These are phyloP conservation scores for Aureobasidium pullulans DNA, from an alignment of 2,329 filamentous ascomycete species.

Conservation along the genomic window DNA sequence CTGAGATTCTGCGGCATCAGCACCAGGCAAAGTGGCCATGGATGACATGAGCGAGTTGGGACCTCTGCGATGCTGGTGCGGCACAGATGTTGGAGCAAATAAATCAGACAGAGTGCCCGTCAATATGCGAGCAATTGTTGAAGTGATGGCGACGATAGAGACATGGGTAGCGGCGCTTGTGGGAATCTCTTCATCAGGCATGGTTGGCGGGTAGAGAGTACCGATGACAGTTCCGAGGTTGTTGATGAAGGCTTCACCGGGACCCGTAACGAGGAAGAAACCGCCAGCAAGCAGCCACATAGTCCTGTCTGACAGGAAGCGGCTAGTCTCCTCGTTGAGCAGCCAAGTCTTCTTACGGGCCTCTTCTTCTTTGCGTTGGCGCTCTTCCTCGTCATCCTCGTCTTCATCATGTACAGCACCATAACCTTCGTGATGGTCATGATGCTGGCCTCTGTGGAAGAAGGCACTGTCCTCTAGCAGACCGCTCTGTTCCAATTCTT, in stretches of 20 bases:
- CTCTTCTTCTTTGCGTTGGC: constrained; percentile 44
- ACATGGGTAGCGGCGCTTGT: constrained; percentile 79
- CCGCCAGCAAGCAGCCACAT: constrained; percentile 94
- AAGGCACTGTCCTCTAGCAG: constrained; percentile 68
- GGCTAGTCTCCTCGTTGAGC: constrained; percentile 80
- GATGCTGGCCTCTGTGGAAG: constrained; percentile 51
- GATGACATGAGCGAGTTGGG: constrained; percentile 36
- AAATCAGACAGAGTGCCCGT: constrained; percentile 85
- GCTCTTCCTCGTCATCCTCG: constrained; percentile 40
- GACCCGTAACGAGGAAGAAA: constrained; percentile 88
- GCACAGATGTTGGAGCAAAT: constrained; percentile 52
- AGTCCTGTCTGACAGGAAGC: constrained; percentile 77
- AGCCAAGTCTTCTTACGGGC: constrained; percentile 78
- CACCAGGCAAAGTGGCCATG: constrained; percentile 27
- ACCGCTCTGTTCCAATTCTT: constrained; percentile 84
- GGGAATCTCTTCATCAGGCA: constrained; percentile 28
- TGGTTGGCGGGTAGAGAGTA: constrained; percentile 63
- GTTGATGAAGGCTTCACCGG: constrained; percentile 97
- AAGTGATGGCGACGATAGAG: constrained; percentile 82
- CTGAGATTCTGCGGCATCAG: constrained; percentile 16
- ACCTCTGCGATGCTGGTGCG: constrained; percentile 51
- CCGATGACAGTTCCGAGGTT: constrained; percentile 91
- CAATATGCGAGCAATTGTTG: constrained; percentile 81
- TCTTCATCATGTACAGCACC: constrained; percentile 51
- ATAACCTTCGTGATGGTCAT: constrained; percentile 44